A percentile compares a stretch with the other conserved stretches of the same genome.
These are phyloP conservation scores for Pholiota conissans DNA, from an alignment of 768 basidiomycete species.

Conservation along the genomic window DNA sequence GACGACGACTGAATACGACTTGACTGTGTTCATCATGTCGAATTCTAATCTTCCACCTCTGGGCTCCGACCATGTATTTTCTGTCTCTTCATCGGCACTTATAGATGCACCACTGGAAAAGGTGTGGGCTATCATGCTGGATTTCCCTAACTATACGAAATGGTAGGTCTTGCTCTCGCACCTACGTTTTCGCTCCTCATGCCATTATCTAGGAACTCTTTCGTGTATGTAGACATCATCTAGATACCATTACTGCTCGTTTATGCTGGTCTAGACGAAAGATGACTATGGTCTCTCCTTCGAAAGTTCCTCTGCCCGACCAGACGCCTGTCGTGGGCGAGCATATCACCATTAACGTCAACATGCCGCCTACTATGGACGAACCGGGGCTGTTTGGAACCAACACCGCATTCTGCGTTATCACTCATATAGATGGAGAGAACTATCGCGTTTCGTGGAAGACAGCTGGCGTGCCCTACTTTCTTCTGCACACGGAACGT, in stretches of 20 bases:
- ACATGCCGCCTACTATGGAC: slow-evolving; percentile 61
- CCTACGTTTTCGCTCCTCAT: background rate
- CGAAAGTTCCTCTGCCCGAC: slow-evolving; percentile 40
- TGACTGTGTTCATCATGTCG: background rate
- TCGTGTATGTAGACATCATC: slow-evolving; percentile 45
- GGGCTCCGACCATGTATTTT: slow-evolving; percentile 37
- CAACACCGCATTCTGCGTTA: slow-evolving; percentile 40
- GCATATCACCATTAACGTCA: slow-evolving; percentile 50
- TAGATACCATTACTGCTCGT: background rate
- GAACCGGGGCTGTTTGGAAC: slow-evolving; percentile 38
- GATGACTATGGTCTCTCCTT: slow-evolving; percentile 42
- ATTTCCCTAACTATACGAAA: slow-evolving; percentile 60
- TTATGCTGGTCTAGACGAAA: slow-evolving; percentile 39
- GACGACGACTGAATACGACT: background rate
- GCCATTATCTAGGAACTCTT: slow-evolving; percentile 56
- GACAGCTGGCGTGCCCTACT: slow-evolving; percentile 37
- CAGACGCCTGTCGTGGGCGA: slow-evolving; percentile 51
- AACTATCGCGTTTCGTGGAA: slow-evolving; percentile 61
- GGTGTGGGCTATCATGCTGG: slow-evolving; percentile 62
- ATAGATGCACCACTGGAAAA: slow-evolving; percentile 64
- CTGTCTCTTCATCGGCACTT: slow-evolving; percentile 40
- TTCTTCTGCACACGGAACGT: slow-evolving; percentile 53
- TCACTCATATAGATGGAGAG: slow-evolving; percentile 52
- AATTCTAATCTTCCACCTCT: slow-evolving; percentile 14
- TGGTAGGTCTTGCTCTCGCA: slow-evolving; percentile 57